Evolutionary conservation across 306 rosid species (phyloP).

Genomic region (Pyrus pyrifolia): DNA sequence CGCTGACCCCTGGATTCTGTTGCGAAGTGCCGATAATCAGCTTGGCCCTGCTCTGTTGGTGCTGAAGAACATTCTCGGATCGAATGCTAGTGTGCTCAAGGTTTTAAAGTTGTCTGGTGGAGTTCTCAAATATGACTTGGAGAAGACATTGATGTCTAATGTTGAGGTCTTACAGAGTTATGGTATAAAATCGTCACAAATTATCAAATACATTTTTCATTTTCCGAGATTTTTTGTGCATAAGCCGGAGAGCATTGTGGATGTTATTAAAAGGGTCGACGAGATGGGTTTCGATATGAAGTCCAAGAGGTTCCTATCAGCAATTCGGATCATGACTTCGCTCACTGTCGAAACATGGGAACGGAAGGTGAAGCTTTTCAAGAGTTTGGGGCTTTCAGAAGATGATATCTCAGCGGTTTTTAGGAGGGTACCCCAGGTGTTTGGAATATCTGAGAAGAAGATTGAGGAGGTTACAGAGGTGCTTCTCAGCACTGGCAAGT

Average conservation of each 20-base stretch:
- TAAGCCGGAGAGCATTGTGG: slow-evolving; percentile 20
- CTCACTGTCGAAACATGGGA: slow-evolving; percentile 27
- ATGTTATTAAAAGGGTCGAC: slow-evolving; percentile 15
- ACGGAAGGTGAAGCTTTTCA: slow-evolving; percentile 21
- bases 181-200: slow-evolving; percentile 18
- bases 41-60: slow-evolving; percentile 12
- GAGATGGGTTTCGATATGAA: slow-evolving; percentile 30
- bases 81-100: slow-evolving; percentile 9
- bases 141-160: slow-evolving; percentile 25
- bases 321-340: slow-evolving; percentile 22
- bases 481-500: slow-evolving; percentile 10
- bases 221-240: slow-evolving; percentile 20
- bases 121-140: slow-evolving; percentile 21
- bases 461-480: slow-evolving; percentile 11
- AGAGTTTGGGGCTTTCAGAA: slow-evolving; percentile 21
- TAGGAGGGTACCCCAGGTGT: slow-evolving; percentile 19
- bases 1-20: slow-evolving; percentile 23
- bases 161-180: slow-evolving; percentile 18
- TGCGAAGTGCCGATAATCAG: slow-evolving; percentile 1
- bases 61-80: slow-evolving; percentile 26
- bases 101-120: slow-evolving; percentile 16
- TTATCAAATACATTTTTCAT: background rate
- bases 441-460: slow-evolving; percentile 20
- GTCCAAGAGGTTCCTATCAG: slow-evolving; percentile 23
- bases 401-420: slow-evolving; percentile 12